These are phyloP conservation scores for Pseudognaphalium luteoalbum DNA, from an alignment of 129 eudicot species.

Conservation along the genomic window DNA sequence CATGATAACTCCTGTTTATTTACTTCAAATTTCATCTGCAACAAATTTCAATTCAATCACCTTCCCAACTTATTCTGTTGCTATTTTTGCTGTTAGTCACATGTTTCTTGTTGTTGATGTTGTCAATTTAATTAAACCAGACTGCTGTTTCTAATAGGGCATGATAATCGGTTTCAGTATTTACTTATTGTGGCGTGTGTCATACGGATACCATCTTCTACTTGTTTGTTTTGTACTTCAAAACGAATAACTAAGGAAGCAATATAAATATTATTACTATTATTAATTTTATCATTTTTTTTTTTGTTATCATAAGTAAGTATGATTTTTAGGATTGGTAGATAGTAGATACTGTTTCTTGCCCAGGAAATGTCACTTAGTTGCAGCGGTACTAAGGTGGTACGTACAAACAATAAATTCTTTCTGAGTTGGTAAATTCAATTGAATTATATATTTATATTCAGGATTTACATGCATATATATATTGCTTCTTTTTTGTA, in stretches of 20 bases:
- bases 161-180: not conserved
- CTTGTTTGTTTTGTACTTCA: not conserved
- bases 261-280: no score
- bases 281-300: not conserved
- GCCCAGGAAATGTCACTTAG: not conserved
- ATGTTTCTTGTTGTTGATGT: not conserved
- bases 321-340: not conserved
- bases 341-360: not conserved
- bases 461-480: not conserved
- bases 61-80: slow-evolving; percentile 6
- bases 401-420: not conserved
- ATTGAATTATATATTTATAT: not conserved
- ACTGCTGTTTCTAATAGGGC: no score
- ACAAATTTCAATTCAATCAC: not conserved
- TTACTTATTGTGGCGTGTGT: not conserved
- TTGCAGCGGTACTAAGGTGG: not conserved
- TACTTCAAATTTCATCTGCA: not conserved
- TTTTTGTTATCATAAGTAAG: not conserved
- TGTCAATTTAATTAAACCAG: no score
- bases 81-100: not conserved
- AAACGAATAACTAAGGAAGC: no score
- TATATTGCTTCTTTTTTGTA: slow-evolving; percentile 2
- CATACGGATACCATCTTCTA: not conserved
- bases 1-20: not conserved
- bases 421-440: not conserved